phyloP scores from a whole-genome alignment of 2,329 filamentous ascomycete species.

The Diaporthe humulicola region DNA sequence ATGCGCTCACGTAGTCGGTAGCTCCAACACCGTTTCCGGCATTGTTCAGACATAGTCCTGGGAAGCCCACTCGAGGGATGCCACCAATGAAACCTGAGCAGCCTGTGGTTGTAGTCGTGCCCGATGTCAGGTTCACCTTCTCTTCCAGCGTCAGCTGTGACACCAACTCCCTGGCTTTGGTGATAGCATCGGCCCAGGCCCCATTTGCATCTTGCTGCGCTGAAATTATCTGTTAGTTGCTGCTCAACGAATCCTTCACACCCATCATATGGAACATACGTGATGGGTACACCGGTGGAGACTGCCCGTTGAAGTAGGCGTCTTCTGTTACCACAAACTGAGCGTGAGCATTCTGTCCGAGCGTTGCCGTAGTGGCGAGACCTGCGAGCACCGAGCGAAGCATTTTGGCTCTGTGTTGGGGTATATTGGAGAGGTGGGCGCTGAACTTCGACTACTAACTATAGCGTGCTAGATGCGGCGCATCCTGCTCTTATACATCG shows the following conservation, averaged over 20 bases:
- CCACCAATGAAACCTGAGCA: constrained; percentile 60
- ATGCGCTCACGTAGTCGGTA: constrained; percentile 58
- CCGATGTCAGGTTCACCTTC: constrained; percentile 82
- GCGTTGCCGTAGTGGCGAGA: constrained; percentile 14
- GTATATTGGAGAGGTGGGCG: background rate
- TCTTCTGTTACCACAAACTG: constrained; percentile 46
- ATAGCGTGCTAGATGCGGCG: background rate
- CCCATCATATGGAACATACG: constrained; percentile 52
- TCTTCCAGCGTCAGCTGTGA: constrained; percentile 80
- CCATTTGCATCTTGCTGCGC: constrained; percentile 57
- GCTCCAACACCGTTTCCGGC: constrained; percentile 59
- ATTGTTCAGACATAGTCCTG: constrained; percentile 59
- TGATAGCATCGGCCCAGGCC: constrained; percentile 77
- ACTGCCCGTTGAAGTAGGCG: constrained; percentile 62
- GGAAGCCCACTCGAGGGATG: constrained; percentile 56
- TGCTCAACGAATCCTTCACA: background rate
- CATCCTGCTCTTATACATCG: constrained; percentile 1
- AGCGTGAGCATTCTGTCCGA: constrained; percentile 14
- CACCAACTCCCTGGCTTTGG: constrained; percentile 79
- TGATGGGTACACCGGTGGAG: constrained; percentile 64
- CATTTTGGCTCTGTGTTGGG: constrained; percentile 12
- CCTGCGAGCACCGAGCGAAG: constrained; percentile 19
- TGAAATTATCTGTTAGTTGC: constrained; percentile 10
- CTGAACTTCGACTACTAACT: background rate
- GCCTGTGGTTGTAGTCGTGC: constrained; percentile 67